Evolutionary conservation across 768 basidiomycete species (phyloP).

Genomic region (Lentinus tigrinus): DNA sequence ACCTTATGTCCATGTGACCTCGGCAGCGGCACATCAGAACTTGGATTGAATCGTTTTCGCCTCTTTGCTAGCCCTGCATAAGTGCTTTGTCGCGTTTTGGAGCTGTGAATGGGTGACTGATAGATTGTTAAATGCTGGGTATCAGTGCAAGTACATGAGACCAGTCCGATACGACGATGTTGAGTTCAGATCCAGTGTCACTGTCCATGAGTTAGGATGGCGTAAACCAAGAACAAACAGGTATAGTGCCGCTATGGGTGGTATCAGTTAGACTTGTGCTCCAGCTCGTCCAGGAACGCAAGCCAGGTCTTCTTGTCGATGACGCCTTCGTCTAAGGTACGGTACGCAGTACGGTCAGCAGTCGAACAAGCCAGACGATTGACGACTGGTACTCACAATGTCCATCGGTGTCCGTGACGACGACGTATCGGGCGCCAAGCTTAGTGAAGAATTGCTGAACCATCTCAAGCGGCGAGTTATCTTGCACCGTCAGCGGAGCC

Average conservation of each 20-base stretch:
- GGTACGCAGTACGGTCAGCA: background rate
- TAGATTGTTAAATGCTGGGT: background rate
- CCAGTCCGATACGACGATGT: background rate
- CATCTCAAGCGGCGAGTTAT: constrained; percentile 86
- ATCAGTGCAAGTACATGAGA: background rate
- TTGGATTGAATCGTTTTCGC: no score
- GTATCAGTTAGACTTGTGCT: constrained; percentile 33
- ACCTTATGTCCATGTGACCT: no score
- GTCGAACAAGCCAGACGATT: background rate
- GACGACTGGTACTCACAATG: constrained; percentile 53
- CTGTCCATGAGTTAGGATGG: background rate
- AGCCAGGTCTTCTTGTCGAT: constrained; percentile 97
- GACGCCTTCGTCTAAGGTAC: constrained; percentile 71
- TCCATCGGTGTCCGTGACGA: constrained; percentile 81
- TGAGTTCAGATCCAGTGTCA: background rate
- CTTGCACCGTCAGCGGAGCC: constrained; percentile 86
- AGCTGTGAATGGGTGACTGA: background rate
- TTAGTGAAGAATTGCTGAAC: constrained; percentile 94
- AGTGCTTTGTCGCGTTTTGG: no score
- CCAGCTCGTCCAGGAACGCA: constrained; percentile 75
- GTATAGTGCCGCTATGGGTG: background rate
- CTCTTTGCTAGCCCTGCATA: no score
- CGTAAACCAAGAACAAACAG: background rate
- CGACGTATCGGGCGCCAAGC: constrained; percentile 86
- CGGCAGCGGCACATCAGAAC: no score